phyloP scores from a whole-genome alignment of 768 basidiomycete species.

The Tricholoma hemisulphureum region DNA sequence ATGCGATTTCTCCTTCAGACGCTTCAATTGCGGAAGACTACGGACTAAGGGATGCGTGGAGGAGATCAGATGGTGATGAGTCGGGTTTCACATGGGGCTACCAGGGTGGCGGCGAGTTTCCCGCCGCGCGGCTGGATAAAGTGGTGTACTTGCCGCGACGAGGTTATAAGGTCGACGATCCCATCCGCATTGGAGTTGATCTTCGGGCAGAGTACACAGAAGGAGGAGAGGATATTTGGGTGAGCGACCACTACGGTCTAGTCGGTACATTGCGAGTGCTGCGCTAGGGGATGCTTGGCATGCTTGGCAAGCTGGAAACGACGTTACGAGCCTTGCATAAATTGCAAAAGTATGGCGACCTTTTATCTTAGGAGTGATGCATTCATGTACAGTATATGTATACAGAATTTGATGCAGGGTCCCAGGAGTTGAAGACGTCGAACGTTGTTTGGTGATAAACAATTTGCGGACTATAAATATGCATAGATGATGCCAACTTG shows the following conservation, averaged over 20 bases:
- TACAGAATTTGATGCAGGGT: no score
- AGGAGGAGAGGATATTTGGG: conserved; percentile 37
- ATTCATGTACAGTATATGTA: no score
- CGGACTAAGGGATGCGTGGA: conserved; percentile 63
- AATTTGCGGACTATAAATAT: conserved; percentile 15
- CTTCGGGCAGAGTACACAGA: conserved; percentile 41
- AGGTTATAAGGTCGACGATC: conserved; percentile 51
- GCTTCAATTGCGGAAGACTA: conserved; percentile 37
- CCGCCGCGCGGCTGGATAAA: conserved; percentile 63
- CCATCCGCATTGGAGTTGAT: conserved; percentile 56
- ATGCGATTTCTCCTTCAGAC: conserved; percentile 54
- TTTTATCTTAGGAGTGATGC: no score
- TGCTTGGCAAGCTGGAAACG: background rate
- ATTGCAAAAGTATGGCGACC: no score
- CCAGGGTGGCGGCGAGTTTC: conserved; percentile 49
- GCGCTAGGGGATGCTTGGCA: no score
- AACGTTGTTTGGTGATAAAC: conserved; percentile 31
- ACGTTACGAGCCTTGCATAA: background rate
- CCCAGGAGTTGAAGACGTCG: no score
- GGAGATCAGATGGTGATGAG: conserved; percentile 40
- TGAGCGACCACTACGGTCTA: conserved; percentile 72
- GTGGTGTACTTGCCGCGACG: conserved; percentile 54
- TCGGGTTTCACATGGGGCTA: conserved; percentile 68
- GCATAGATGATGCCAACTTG: conserved; percentile 16
- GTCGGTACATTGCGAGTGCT: conserved; percentile 35